These are phyloP conservation scores for Otatea glauca DNA, from an alignment of 176 grass and related monocot species.

Conservation along the genomic window DNA sequence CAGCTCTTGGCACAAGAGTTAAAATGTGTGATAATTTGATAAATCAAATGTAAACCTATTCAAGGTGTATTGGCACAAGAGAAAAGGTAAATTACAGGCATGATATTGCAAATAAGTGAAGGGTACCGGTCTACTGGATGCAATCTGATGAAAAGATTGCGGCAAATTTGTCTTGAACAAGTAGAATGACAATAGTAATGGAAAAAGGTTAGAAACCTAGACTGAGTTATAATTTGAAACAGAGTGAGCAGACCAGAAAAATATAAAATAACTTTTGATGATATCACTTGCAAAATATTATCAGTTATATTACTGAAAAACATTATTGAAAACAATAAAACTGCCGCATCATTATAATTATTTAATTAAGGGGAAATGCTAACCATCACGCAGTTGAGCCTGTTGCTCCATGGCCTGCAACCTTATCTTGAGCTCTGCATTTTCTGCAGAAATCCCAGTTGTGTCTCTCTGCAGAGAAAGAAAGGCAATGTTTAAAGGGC, in stretches of 20 bases:
- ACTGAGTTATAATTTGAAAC: constrained; percentile 24
- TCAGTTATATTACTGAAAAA: constrained; percentile 22
- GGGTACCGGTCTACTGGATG: not conserved
- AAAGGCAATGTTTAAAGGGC: constrained; percentile 37
- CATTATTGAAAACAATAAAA: constrained; percentile 20
- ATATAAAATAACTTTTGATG: not conserved
- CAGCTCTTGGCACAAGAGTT: not conserved
- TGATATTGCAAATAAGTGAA: constrained; percentile 13
- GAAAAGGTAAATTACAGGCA: constrained; percentile 21
- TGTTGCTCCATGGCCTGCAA: constrained; percentile 98
- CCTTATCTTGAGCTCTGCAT: constrained; percentile 95
- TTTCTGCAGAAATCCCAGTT: constrained; percentile 91
- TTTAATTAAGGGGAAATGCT: constrained; percentile 41
- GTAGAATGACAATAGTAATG: not conserved
- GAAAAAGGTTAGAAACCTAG: constrained; percentile 6
- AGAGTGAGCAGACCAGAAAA: not conserved
- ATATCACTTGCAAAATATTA: constrained; percentile 21
- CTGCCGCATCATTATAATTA: constrained; percentile 15
- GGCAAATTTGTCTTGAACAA: not conserved
- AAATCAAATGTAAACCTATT: constrained; percentile 20
- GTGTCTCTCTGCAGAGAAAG: constrained; percentile 83
- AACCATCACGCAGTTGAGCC: constrained; percentile 91
- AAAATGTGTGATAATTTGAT: not conserved
- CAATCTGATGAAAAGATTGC: constrained; percentile 38
- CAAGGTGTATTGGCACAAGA: not conserved